Base-by-base conservation (phyloP, 208 protist species). In the Trypanosomatidae sp. region DNA sequence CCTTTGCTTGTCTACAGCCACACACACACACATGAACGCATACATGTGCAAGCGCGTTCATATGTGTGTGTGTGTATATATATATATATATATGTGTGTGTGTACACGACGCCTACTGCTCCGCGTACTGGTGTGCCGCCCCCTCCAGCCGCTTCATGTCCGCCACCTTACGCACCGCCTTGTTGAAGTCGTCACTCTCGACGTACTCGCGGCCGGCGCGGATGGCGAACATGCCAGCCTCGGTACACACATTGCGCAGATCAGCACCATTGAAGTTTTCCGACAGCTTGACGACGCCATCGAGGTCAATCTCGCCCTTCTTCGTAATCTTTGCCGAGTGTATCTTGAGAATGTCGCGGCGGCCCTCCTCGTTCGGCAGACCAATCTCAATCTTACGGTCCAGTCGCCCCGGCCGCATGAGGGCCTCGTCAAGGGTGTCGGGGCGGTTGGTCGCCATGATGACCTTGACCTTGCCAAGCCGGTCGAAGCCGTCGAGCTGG, bases 261-360 rank as follows among this genome's bases (percentile, higher is more conserved):
- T 99, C 98, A 0, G 98, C 97, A 3, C 96, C 97, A 67, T 99
- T 99, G 71, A 99, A 99, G 20, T 96, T 96, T 58, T 99, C 98
- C 0, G 95, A 92, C 0, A 99, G 87, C 72, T 99, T 99, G 33
- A 99, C 92, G 2, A 99, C 75, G 10, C 94, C 81, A 48, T 99
- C 97, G 47, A 90, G 99, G 74, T 99, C 96, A 51, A 99, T 98
- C 33, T 99, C 97, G 16, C 96, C 97, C 23, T 94, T 70, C 66
- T 98, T 99, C n/a, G 82, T 97, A 19, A 99, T 97, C 19, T 66
- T 61, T 4, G 77, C 56, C 0, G 95, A 53, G 65, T 99, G 97
- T 56, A 99, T 99, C 53, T 97, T 97, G 22, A 99, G 48, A 18
- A 99, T 95, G 28, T 99, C 96, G 10, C 97, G 61, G 19, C 98